These are phyloP conservation scores for Picochlorum costavermella DNA, from an alignment of 139 green algal genomes.

Conservation along the genomic window DNA sequence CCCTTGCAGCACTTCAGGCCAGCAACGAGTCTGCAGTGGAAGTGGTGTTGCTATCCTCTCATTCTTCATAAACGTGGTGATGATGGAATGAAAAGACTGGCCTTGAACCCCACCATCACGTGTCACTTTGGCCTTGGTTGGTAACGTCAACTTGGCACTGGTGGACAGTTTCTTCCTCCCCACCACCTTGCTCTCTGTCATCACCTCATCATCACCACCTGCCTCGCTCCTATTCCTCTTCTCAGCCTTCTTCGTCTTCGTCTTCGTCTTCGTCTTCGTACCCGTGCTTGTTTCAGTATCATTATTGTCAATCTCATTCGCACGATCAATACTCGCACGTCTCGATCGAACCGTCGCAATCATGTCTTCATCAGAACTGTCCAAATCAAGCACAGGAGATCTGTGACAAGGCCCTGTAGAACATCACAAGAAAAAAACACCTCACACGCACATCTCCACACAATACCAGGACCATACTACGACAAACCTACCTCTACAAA, in stretches of 20 bases:
- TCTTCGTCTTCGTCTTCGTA: background rate
- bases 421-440: background rate
- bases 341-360: background rate
- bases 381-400: constrained; percentile 7
- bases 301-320: too few relatives aligned
- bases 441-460: background rate
- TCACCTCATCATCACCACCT: background rate
- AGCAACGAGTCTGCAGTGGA: constrained; percentile 51
- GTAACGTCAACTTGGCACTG: background rate
- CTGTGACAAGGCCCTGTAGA: constrained; percentile 23
- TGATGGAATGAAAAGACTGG: constrained; percentile 22
- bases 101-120: constrained; percentile 6
- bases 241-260: background rate
- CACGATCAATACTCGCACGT: background rate
- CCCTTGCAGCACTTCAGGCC: constrained; percentile 22
- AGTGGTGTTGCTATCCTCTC: constrained; percentile 56
- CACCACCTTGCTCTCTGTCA: background rate
- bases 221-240: background rate
- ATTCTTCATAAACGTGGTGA: constrained; percentile 49
- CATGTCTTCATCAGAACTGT: background rate
- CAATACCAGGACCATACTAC: background rate
- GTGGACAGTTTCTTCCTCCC: constrained; percentile 4
- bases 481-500: constrained; percentile 25
- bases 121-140: background rate
- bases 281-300: too few relatives aligned